Percentiles rank a stretch among this genome's conserved stretches.
These are phyloP conservation scores for Suillus bovinus DNA, from an alignment of 768 basidiomycete genomes.

Conservation along the genomic window DNA sequence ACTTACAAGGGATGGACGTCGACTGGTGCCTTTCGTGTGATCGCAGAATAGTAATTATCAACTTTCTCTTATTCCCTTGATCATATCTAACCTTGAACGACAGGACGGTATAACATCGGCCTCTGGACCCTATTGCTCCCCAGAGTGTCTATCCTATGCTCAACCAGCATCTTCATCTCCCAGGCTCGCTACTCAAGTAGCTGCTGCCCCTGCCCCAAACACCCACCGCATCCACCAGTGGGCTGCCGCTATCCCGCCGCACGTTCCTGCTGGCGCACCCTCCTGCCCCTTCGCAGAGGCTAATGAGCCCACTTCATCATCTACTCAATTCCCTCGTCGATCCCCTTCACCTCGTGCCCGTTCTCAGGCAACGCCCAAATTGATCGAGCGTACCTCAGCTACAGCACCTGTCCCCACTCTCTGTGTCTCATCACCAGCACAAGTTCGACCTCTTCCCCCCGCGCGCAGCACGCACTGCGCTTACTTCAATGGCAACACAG, in stretches of 20 bases:
- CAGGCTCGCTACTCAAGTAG: background rate
- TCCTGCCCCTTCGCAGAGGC: conserved; percentile 27
- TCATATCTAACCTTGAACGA: conserved; percentile 10
- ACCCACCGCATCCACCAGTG: conserved; percentile 27
- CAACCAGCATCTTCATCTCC: conserved; percentile 36
- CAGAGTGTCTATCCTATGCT: conserved; percentile 38
- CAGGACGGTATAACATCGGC: conserved; percentile 31
- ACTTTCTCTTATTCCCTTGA: conserved; percentile 6
- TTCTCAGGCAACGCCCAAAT: conserved; percentile 32
- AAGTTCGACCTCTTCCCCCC: conserved; percentile 27
- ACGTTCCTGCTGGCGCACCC: conserved; percentile 34
- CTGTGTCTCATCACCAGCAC: conserved; percentile 45
- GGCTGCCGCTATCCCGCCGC: conserved; percentile 32
- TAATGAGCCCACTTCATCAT: background rate
- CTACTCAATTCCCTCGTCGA: conserved; percentile 6
- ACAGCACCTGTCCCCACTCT: conserved; percentile 45
- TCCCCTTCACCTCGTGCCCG: conserved; percentile 18
- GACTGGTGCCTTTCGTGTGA: conserved; percentile 74
- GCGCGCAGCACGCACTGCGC: conserved; percentile 36
- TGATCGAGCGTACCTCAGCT: conserved; percentile 35
- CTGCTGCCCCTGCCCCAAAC: conserved; percentile 10
- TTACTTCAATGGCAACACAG: conserved; percentile 30
- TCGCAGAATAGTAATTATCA: conserved; percentile 51
- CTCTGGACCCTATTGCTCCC: conserved; percentile 55
- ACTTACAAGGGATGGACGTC: conserved; percentile 47